Evolutionary conservation across 371 early-diverging fungal species (phyloP).

Genomic region (Coemansia sp.): DNA sequence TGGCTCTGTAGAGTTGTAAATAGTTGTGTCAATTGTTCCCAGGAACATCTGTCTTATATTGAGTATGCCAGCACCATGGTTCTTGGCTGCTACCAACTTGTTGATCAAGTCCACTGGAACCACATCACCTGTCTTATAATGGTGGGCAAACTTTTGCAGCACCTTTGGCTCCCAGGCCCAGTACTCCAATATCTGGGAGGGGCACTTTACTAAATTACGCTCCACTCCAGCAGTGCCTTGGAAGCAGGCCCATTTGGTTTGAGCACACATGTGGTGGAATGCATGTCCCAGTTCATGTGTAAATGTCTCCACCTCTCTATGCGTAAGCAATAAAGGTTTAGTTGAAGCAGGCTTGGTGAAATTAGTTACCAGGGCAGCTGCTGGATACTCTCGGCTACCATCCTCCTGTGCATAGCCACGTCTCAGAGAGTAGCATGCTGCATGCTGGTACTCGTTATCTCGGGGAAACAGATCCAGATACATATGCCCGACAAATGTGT

Average conservation of each 20-base stretch:
- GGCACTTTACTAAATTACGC: constrained; percentile 85
- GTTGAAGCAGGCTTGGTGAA: background rate
- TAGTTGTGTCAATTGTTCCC: background rate
- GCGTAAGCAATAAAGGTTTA: constrained; percentile 62
- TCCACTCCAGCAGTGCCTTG: constrained; percentile 72
- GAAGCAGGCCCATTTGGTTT: constrained; percentile 68
- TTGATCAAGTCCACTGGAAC: constrained; percentile 72
- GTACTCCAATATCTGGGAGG: constrained; percentile 80
- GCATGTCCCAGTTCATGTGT: constrained; percentile 83
- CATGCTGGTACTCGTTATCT: constrained; percentile 61
- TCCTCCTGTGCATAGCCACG: background rate
- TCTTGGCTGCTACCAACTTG: constrained; percentile 14
- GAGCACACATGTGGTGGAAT: constrained; percentile 59
- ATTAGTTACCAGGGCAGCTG: background rate
- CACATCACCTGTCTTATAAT: constrained; percentile 65
- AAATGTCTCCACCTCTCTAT: constrained; percentile 73
- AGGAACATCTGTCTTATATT: background rate
- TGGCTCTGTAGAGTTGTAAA: background rate
- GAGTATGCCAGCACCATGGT: background rate
- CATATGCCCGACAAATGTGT: constrained; percentile 68
- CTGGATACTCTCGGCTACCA: background rate
- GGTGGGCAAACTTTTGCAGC: constrained; percentile 66
- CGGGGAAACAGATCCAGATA: constrained; percentile 74
- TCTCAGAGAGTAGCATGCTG: background rate
- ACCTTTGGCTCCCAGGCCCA: constrained; percentile 84